Evolutionary conservation across 2,329 filamentous ascomycete species (phyloP).

Genomic region (Aspergillus sergii): DNA sequence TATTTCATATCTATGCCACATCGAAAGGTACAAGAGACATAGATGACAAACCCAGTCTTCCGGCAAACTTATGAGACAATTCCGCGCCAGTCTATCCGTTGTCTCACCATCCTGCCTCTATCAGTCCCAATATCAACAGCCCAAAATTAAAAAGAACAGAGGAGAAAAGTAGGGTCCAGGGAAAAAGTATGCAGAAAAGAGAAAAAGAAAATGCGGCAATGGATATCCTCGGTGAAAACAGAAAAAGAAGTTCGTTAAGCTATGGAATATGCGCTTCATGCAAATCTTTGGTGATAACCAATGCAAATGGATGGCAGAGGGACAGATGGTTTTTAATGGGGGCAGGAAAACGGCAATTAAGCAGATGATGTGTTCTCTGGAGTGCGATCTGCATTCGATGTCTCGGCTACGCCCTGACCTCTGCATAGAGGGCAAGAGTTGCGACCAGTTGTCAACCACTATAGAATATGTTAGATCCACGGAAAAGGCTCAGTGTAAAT

Average conservation of each 20-base stretch:
- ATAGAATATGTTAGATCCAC: constrained; percentile 31
- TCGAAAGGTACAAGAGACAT: neutral
- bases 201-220: constrained; percentile 24
- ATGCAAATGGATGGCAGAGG: neutral
- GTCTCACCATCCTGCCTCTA: constrained; percentile 5
- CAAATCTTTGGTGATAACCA: constrained; percentile 26
- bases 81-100: constrained; percentile 3
- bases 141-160: constrained; percentile 4
- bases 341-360: constrained; percentile 11
- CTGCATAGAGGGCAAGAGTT: constrained; percentile 43
- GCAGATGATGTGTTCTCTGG: constrained; percentile 17
- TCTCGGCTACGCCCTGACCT: constrained; percentile 47
- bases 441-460: constrained; percentile 66
- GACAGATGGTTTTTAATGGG: constrained; percentile 12
- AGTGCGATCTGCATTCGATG: constrained; percentile 21
- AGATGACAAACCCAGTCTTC: neutral
- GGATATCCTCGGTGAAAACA: constrained; percentile 32
- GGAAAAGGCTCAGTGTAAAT: neutral
- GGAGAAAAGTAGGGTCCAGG: neutral
- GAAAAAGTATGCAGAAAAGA: constrained; percentile 16
- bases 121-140: constrained; percentile 12
- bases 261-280: constrained; percentile 35
- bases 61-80: neutral
- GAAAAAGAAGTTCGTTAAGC: constrained; percentile 27
- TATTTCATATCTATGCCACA: neutral